Evolutionary conservation across 225 moss, liverwort and hornwort species (phyloP).

Genomic region (Neckera pumila): DNA sequence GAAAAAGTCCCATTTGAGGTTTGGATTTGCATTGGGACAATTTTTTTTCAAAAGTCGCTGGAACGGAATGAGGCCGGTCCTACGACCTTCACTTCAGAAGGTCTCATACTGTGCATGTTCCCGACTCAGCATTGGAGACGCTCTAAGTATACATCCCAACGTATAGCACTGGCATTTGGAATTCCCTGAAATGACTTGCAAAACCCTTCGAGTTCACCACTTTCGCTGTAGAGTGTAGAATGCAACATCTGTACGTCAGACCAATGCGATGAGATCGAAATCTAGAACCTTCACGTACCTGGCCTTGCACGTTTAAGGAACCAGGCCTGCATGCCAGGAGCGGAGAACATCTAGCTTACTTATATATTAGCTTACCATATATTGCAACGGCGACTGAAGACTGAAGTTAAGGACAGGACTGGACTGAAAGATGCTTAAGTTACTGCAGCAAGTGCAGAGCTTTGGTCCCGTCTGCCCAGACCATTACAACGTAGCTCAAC

Average conservation of each 20-base stretch:
- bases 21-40: too few species aligned
- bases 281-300: background rate
- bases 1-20: too few species aligned
- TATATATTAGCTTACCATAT: background rate
- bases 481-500: background rate
- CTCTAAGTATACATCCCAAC: too few species aligned
- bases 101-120: too few species aligned
- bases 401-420: too few species aligned
- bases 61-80: too few species aligned
- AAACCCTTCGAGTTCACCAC: background rate
- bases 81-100: too few species aligned
- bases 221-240: too few species aligned
- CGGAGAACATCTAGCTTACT: background rate
- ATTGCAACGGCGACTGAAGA: background rate
- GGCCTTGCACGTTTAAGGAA: background rate
- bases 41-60: too few species aligned
- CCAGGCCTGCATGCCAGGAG: too few species aligned
- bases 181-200: background rate
- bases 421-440: background rate
- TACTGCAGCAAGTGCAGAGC: background rate
- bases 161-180: too few species aligned
- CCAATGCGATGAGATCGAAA: background rate
- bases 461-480: background rate
- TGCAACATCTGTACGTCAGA: background rate
- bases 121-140: too few species aligned